Conservation (phyloP, 371 early-diverging fungal genomes). For the Mortierella sp. region DNA sequence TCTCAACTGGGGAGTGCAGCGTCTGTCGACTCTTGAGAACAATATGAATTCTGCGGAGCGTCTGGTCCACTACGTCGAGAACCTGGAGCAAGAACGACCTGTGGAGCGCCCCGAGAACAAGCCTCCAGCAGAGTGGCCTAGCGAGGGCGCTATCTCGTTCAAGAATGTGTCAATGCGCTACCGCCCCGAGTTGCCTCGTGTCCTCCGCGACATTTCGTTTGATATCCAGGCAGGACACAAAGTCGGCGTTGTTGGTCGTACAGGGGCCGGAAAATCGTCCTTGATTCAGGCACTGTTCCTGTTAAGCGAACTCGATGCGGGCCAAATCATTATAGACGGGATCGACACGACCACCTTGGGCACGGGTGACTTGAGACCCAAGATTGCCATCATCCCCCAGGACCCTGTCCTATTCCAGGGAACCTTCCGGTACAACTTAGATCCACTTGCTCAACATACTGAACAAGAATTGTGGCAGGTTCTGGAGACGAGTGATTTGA, state of each 20-base stretch:
- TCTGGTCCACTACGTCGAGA: constrained; percentile 66
- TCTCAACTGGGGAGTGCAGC: constrained; percentile 53
- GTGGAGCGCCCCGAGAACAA: constrained; percentile 61
- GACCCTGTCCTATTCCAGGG: constrained; percentile 94
- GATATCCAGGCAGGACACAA: constrained; percentile 78
- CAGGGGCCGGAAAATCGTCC: constrained; percentile 95
- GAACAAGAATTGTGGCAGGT: constrained; percentile 75
- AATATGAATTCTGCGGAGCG: constrained; percentile 81
- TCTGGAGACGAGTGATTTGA: constrained; percentile 66
- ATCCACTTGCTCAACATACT: constrained; percentile 70
- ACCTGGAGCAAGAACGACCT: constrained; percentile 53
- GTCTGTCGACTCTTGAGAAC: constrained; percentile 65
- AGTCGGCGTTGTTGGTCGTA: constrained; percentile 93
- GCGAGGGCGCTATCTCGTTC: constrained; percentile 70
- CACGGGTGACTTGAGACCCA: constrained; percentile 82
- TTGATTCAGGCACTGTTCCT: constrained; percentile 92
- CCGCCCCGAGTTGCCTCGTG: constrained; percentile 62
- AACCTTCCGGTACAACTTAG: constrained; percentile 74
- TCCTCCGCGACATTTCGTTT: constrained; percentile 75
- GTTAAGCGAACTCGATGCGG: constrained; percentile 87
- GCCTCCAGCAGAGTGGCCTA: constrained; percentile 66
- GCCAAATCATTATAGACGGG: constrained; percentile 79
- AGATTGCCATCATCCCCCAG: constrained; percentile 94
- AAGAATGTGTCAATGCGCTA: constrained; percentile 73
- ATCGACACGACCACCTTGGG: constrained; percentile 86